Percentiles rank a stretch among this genome's conserved stretches.
These are phyloP conservation scores for Trematosphaeria pertusa DNA, from an alignment of 2,329 filamentous ascomycete genomes.

Conservation along the genomic window DNA sequence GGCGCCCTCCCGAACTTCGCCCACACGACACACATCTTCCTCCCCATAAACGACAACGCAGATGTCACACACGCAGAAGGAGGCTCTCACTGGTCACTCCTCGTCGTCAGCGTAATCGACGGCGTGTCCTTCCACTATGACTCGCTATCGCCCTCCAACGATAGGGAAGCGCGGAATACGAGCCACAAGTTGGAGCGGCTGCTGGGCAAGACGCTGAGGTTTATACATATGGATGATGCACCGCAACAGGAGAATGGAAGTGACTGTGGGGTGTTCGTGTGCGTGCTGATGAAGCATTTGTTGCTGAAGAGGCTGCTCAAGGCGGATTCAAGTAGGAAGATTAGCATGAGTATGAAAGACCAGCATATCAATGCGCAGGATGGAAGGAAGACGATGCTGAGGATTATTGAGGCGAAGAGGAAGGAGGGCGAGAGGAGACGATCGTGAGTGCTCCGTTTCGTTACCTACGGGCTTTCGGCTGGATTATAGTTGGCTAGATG, in stretches of 20 bases:
- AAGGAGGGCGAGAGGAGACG: constrained; percentile 86
- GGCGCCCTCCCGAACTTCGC: constrained; percentile 81
- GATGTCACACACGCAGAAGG: constrained; percentile 82
- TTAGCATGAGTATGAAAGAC: constrained; percentile 91
- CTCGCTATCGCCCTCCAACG: constrained; percentile 78
- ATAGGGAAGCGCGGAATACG: constrained; percentile 72
- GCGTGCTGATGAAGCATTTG: constrained; percentile 93
- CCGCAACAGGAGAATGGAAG: constrained; percentile 91
- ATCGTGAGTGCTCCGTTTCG: constrained; percentile 66
- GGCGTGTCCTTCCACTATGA: constrained; percentile 97
- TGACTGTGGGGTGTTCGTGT: constrained; percentile 96
- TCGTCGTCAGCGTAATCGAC: constrained; percentile 88
- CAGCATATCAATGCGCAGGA: constrained; percentile 81
- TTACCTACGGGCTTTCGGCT: too few species aligned
- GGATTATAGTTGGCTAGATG: too few species aligned
- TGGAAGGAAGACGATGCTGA: constrained; percentile 88
- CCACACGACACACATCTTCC: constrained; percentile 87
- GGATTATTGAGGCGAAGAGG: constrained; percentile 83
- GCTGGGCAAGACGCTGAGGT: constrained; percentile 71
- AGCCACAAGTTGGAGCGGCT: constrained; percentile 73
- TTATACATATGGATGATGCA: constrained; percentile 81
- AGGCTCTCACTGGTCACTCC: constrained; percentile 91
- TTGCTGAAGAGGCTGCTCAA: constrained; percentile 81
- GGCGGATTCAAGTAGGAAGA: constrained; percentile 81
- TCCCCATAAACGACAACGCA: constrained; percentile 92